Conservation (phyloP, 1,284 basidiomycete genomes). For the Leccinum insolens region DNA sequence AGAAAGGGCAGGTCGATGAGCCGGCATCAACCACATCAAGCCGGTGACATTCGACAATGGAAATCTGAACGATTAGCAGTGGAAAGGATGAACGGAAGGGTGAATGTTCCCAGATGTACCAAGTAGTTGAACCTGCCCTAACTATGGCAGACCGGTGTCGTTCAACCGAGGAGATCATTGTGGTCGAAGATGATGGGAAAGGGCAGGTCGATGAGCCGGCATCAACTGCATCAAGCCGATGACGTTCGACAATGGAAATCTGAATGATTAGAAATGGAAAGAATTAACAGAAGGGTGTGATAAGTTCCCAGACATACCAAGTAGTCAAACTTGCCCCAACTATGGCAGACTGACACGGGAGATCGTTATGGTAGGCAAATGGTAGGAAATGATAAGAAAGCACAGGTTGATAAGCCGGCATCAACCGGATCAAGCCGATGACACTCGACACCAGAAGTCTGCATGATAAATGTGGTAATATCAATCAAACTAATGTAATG, state of each 20-base stretch:
- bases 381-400: too few species aligned
- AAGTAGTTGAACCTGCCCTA: not conserved
- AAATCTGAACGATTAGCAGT: too few species aligned
- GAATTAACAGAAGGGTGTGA: not conserved
- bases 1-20: not conserved
- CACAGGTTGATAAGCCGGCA: not conserved
- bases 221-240: too few species aligned
- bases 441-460: not conserved
- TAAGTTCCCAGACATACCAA: not conserved
- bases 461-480: not conserved
- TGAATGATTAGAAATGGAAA: too few species aligned
- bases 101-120: not conserved
- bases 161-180: too few species aligned
- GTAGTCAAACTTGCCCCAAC: not conserved
- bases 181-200: not conserved
- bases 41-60: too few species aligned
- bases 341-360: too few species aligned
- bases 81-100: not conserved
- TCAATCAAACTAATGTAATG: too few species aligned
- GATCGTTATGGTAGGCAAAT: too few species aligned
- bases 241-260: too few species aligned
- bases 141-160: too few species aligned
- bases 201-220: not conserved
- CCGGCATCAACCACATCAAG: too few species aligned
- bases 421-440: not conserved